These are phyloP conservation scores for Lecanoromycetidae sp. DNA, from an alignment of 2,329 filamentous ascomycete species.

Conservation along the genomic window DNA sequence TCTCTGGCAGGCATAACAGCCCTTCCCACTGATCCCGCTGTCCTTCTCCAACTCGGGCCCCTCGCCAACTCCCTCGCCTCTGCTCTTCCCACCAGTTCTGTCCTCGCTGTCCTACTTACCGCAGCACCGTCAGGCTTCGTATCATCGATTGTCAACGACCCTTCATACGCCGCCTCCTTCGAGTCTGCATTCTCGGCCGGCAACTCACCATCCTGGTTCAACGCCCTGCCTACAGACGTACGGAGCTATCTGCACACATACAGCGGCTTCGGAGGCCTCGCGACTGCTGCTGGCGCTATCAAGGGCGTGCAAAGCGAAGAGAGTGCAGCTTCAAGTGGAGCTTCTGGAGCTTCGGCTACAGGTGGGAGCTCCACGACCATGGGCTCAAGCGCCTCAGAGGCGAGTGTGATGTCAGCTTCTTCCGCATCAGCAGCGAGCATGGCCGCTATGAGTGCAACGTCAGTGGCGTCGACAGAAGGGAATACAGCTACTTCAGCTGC, in stretches of 20 bases:
- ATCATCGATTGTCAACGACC: constrained; percentile 16
- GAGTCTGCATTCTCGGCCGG: constrained; percentile 15
- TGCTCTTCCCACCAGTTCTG: constrained; percentile 24
- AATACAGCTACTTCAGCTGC: constrained; percentile 5
- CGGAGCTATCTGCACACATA: constrained; percentile 18
- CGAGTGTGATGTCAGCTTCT: constrained; percentile 2
- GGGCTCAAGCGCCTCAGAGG: not conserved
- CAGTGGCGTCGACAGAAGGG: not conserved
- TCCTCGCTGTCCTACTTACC: constrained; percentile 30
- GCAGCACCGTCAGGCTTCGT: constrained; percentile 27
- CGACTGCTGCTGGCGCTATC: constrained; percentile 10
- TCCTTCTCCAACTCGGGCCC: constrained; percentile 16
- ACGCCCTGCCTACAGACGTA: constrained; percentile 15
- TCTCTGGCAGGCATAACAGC: constrained; percentile 17
- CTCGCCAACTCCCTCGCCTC: constrained; percentile 15
- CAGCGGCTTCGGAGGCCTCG: constrained; percentile 10
- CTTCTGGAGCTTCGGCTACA: not conserved
- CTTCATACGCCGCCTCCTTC: constrained; percentile 15
- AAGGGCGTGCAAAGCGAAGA: not conserved
- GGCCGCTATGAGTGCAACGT: not conserved
- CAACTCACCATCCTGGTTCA: constrained; percentile 17
- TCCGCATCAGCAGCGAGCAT: not conserved
- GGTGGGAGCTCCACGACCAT: not conserved
- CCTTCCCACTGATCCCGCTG: constrained; percentile 18
- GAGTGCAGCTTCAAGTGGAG: not conserved